A percentile compares a stretch with the other conserved stretches of the same genome.
Evolutionary conservation across 345 rosid genomes (phyloP).

Genomic region (Gynandropsis gynandra): DNA sequence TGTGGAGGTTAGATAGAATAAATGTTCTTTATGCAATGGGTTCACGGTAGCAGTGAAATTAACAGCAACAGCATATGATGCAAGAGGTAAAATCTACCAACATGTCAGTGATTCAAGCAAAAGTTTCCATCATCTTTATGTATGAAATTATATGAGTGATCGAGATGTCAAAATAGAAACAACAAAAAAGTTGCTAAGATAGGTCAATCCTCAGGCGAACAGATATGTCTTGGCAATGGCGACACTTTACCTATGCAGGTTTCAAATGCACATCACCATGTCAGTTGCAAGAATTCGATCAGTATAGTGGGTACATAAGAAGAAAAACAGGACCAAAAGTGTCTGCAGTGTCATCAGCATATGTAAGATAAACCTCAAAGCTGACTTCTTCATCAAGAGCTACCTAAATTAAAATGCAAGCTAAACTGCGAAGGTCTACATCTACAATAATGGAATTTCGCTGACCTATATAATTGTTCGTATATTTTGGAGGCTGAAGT

Average conservation of each 20-base stretch:
- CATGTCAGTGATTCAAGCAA: conserved; percentile 5
- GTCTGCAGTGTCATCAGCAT: not conserved
- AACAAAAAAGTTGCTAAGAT: too few species aligned
- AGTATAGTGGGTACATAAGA: not conserved
- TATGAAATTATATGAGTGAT: conserved; percentile 1
- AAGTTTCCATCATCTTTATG: not conserved
- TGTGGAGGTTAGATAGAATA: conserved; percentile 18
- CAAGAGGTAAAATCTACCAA: not conserved
- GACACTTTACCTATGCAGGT: not conserved
- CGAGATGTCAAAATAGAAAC: too few species aligned
- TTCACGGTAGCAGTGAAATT: conserved; percentile 2
- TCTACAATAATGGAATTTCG: conserved; percentile 11
- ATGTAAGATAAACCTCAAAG: too few species aligned
- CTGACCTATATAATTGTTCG: conserved; percentile 88
- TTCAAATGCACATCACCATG: conserved; percentile 2
- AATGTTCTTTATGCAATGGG: not conserved
- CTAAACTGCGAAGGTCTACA: conserved; percentile 3
- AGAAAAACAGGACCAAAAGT: too few species aligned
- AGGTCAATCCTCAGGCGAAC: too few species aligned
- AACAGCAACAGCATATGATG: not conserved
- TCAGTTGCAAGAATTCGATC: not conserved
- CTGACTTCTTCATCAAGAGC: too few species aligned
- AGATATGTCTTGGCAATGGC: too few species aligned
- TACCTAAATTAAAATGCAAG: conserved; percentile 5
- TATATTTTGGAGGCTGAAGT: conserved; percentile 58